These are phyloP conservation scores for Hypoxylon rubiginosum DNA, from an alignment of 2,329 filamentous ascomycete genomes.

Conservation along the genomic window DNA sequence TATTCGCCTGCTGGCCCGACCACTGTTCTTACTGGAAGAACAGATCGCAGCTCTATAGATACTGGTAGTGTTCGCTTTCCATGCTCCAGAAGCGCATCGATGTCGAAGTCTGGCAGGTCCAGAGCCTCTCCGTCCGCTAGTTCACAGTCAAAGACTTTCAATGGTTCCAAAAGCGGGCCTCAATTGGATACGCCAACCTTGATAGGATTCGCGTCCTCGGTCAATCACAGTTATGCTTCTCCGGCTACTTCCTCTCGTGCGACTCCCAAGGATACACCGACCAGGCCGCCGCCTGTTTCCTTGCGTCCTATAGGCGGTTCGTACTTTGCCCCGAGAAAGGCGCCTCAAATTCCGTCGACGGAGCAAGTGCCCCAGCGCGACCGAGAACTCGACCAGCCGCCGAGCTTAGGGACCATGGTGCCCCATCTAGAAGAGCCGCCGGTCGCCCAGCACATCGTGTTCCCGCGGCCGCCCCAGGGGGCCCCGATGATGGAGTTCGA, in stretches of 20 bases:
- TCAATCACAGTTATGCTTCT: slow-evolving; percentile 12
- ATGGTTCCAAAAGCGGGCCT: slow-evolving; percentile 17
- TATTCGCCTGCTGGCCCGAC: slow-evolving; percentile 40
- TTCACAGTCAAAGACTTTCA: slow-evolving; percentile 10
- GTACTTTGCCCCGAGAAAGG: slow-evolving; percentile 37
- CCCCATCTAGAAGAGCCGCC: slow-evolving; percentile 55
- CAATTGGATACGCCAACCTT: slow-evolving; percentile 16
- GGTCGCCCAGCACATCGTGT: slow-evolving; percentile 56
- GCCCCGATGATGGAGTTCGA: slow-evolving; percentile 21
- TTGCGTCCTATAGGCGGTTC: slow-evolving; percentile 36
- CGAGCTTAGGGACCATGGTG: slow-evolving; percentile 56
- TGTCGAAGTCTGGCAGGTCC: slow-evolving; percentile 25
- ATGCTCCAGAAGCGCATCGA: slow-evolving; percentile 44
- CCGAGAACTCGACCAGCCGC: slow-evolving; percentile 42
- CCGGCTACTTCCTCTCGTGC: slow-evolving; percentile 2
- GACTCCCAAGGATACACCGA: slow-evolving; percentile 24
- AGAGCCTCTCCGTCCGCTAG: slow-evolving; percentile 18
- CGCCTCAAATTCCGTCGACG: slow-evolving; percentile 29
- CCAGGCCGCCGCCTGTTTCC: slow-evolving; percentile 29
- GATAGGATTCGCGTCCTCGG: slow-evolving; percentile 4
- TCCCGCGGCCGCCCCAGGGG: slow-evolving; percentile 52
- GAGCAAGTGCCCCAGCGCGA: slow-evolving; percentile 36
- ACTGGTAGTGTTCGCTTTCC: slow-evolving; percentile 43
- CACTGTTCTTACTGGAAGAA: slow-evolving; percentile 26
- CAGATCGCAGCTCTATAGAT: slow-evolving; percentile 30